Base-by-base conservation (phyloP, 768 basidiomycete species). In the Naganishia vishniacii region DNA sequence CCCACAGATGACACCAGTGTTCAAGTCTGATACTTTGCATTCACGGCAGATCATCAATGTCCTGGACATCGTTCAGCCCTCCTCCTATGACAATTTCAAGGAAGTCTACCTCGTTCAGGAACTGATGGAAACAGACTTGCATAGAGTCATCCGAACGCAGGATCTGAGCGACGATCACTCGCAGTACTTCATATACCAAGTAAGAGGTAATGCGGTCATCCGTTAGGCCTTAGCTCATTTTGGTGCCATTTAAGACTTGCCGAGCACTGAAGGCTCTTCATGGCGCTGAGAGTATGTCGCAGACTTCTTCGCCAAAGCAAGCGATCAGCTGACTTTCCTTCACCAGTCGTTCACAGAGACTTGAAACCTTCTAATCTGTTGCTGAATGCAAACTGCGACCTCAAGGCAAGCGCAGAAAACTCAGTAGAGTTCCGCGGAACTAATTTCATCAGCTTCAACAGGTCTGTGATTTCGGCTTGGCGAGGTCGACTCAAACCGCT, bases 161-260 rank as follows among this genome's bases (percentile, higher is more conserved):
- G 85, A 88, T 65, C 81, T 99, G 44, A 88, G 87, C 64, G 94
- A 98, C 74, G 92, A 97, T 73, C 93, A 97, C 74, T 87, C 86
- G 70, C 91, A 98, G 78, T 99, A 99, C 77, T 97, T 99, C 74
- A 86, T 94, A 69, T 99, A 99, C 77, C 94, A 97, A 58, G 70
- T 68, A 62, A 53, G 71, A 25, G 29, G 28, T 48, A 29, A 16
- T 46, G n/a, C n/a, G n/a, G 29, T 34, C 32, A 42, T 26, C 5
- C 31, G 53, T 13, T 12, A 41, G 28, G 15, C 18, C 9, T 25
- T 47, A 29, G n/a, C 25, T 23, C 42, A 59, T 18, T 11, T n/a
- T 29, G 13, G 13, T 42, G 23, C 56, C 15, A 13, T 16, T 15
- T 9, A 45, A 89, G 85, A 91, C 91, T 0, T 83, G 95, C 1